Base-by-base conservation (phyloP, 768 basidiomycete genomes). In the Suillus lakei region DNA sequence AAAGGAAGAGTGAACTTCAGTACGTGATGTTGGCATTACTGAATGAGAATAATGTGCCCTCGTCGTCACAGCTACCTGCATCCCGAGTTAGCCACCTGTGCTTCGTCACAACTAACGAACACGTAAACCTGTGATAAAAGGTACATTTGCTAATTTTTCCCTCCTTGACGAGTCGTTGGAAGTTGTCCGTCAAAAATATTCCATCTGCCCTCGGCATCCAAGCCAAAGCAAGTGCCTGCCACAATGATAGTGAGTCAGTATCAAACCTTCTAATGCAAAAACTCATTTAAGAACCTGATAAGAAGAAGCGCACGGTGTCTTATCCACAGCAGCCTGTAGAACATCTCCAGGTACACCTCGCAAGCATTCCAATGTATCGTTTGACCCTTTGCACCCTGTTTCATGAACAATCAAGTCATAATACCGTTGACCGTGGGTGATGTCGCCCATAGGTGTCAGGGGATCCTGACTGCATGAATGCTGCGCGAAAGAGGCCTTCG, bases 401-500 rank as follows among this genome's bases (percentile, higher is more conserved):
- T 65, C 61, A 1, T 32, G 44, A 43, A 76, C 74, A 10, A 79
- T 55, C 72, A 78, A 48, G 23, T 48, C 12, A 4, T 48, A 48
- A 26, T 62, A 63, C 5, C 39, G 44, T 54, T 71, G 70, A 7
- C 64, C 67, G 41, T 62, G 7, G n/a, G 66, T 67, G 15, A 67
- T 67, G 28, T 71, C 68, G 15, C 50, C 55, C 8, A 68, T 26
- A 13, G 71, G 66, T 21, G 76, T 70, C 1, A n/a, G 81, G 79
- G 1, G 76, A 72, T 15, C 82, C 80, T 30, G 81, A 82, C 64
- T 82, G 77, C 82, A 84, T 82, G 41, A 69, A 65, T 8, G 65
- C 67, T 1, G 53, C 66, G 5, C 60, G 64, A 58, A 73, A 73
- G 5, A 72, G 39, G 6, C 70, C 71, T 12, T 68, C 36, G 1